A percentile compares a stretch with the other conserved stretches of the same genome.
Conservation (phyloP, 2,329 filamentous ascomycete species). For the Cladosporium austrohemisphaericum region DNA sequence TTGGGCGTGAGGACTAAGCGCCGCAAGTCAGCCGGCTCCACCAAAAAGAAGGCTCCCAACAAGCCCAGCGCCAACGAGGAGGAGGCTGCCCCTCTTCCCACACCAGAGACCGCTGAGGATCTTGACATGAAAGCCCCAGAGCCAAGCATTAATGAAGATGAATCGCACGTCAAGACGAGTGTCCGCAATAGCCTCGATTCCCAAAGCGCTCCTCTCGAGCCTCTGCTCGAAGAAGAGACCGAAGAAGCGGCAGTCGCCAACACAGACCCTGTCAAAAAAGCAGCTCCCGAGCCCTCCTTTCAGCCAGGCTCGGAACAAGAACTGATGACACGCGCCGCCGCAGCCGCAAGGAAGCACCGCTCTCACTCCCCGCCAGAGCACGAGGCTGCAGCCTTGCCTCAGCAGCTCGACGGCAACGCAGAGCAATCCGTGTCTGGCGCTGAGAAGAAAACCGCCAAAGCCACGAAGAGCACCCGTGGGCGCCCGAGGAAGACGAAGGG, state of each 20-base stretch:
- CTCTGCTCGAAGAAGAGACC: conserved; percentile 34
- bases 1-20: conserved; percentile 29
- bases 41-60: conserved; percentile 14
- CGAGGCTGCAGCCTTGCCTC: not conserved
- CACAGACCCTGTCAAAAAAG: conserved; percentile 24
- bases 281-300: conserved; percentile 27
- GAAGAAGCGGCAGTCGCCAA: conserved; percentile 19
- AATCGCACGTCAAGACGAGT: not conserved
- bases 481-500: not conserved
- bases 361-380: not conserved
- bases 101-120: not conserved
- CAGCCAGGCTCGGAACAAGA: conserved; percentile 20
- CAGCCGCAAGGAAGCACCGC: conserved; percentile 21
- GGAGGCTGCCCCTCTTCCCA: not conserved
- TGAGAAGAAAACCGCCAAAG: conserved; percentile 17
- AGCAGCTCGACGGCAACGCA: not conserved
- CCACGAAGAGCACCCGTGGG: not conserved
- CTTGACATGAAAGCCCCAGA: conserved; percentile 24
- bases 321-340: conserved; percentile 24
- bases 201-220: conserved; percentile 28
- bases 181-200: conserved; percentile 24
- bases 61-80: conserved; percentile 2
- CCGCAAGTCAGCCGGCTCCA: conserved; percentile 27
- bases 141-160: not conserved
- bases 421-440: conserved; percentile 23